Conservation (phyloP, 2,329 filamentous ascomycete genomes). For the Cladophialophora yegresii region DNA sequence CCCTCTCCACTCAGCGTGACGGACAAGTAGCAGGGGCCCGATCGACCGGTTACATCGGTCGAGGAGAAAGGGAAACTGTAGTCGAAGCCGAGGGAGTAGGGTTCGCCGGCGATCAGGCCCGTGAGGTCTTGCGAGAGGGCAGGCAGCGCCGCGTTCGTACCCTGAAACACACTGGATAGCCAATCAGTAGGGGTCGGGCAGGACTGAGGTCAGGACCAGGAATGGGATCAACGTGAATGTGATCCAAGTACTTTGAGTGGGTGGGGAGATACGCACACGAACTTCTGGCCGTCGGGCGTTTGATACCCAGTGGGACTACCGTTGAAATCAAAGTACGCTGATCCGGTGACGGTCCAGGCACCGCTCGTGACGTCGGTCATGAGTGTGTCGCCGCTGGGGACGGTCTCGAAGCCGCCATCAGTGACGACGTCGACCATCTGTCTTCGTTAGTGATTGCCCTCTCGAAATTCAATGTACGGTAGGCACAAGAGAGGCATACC, state of each 20-base stretch:
- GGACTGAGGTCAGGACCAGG: neutral
- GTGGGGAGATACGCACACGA: conserved; percentile 4
- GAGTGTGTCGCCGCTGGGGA: neutral
- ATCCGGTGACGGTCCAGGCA: neutral
- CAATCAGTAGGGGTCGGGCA: neutral
- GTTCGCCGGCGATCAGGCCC: neutral
- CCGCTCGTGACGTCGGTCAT: neutral
- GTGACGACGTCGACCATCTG: conserved; percentile 4
- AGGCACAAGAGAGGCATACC: neutral
- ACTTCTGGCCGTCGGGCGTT: conserved; percentile 3
- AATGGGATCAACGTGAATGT: neutral
- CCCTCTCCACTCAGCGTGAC: neutral
- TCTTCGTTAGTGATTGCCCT: neutral
- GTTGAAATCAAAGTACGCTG: conserved; percentile 4
- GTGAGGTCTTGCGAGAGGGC: conserved; percentile 2
- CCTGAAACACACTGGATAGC: neutral
- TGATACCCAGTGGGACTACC: neutral
- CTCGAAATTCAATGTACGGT: neutral
- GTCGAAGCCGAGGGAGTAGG: conserved; percentile 5
- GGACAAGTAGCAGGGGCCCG: neutral
- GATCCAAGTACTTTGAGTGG: neutral
- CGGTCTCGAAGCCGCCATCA: conserved; percentile 10
- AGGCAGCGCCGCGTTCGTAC: neutral
- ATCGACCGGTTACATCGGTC: too few relatives aligned
- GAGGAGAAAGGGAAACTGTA: conserved; percentile 3